Conservation (phyloP, 345 rosid genomes). For the Pistacia integerrima region DNA sequence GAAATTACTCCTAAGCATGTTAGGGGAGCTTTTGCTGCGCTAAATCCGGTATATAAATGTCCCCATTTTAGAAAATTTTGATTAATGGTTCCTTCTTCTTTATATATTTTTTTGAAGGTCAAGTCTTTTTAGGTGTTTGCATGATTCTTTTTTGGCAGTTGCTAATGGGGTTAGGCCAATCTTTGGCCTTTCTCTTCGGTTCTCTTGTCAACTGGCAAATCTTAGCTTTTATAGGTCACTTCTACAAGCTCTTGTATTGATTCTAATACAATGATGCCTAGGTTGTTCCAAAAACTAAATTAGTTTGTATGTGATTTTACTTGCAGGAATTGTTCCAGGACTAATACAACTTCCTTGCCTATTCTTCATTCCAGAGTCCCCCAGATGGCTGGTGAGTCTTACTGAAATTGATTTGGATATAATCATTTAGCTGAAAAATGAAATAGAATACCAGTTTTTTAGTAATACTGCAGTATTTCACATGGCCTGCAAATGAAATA, state of each 20-base stretch:
- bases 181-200: slow-evolving; percentile 35
- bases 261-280: background rate
- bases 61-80: too few species aligned
- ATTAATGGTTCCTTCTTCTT: slow-evolving; percentile 16
- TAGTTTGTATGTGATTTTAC: background rate
- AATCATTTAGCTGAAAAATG: too few species aligned
- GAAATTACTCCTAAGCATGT: slow-evolving; percentile 49
- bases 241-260: background rate
- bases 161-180: slow-evolving; percentile 30
- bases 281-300: background rate
- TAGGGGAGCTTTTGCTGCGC: slow-evolving; percentile 46
- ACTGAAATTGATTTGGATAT: too few species aligned
- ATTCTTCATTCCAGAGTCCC: slow-evolving; percentile 42
- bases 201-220: slow-evolving; percentile 16
- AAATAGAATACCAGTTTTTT: too few species aligned
- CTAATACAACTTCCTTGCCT: slow-evolving; percentile 29
- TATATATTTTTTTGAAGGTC: slow-evolving; percentile 17
- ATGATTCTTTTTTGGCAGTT: slow-evolving; percentile 21
- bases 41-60: slow-evolving; percentile 34
- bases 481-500: too few species aligned
- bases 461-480: too few species aligned
- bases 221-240: slow-evolving; percentile 37
- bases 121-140: slow-evolving; percentile 8
- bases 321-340: slow-evolving; percentile 31
- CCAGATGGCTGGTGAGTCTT: slow-evolving; percentile 10